A percentile compares a stretch with the other conserved stretches of the same genome.
Evolutionary conservation across 2,329 filamentous ascomycete genomes (phyloP).

Genomic region (Botrytis galanthina): DNA sequence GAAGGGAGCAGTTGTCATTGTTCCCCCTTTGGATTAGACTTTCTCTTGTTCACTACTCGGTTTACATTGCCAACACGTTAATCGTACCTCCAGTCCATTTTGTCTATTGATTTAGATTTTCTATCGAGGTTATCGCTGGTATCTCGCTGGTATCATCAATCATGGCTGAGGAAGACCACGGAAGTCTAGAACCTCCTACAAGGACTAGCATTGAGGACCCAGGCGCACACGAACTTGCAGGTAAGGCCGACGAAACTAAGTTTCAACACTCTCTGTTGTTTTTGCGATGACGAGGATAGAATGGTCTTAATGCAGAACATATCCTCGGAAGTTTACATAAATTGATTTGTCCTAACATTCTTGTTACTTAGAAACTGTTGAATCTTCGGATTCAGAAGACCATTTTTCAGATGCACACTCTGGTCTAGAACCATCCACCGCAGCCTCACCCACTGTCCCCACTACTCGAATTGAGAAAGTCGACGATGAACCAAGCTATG

Average conservation of each 20-base stretch:
- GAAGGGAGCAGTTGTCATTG: constrained; percentile 14
- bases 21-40: not conserved
- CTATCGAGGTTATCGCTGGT: constrained; percentile 7
- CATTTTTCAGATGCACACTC: constrained; percentile 68
- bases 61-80: constrained; percentile 5
- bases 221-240: constrained; percentile 56
- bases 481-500: constrained; percentile 56
- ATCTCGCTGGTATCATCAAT: constrained; percentile 11
- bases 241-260: constrained; percentile 40
- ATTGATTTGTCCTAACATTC: not conserved
- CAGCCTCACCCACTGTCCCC: constrained; percentile 51
- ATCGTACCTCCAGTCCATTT: not conserved
- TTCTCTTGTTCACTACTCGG: constrained; percentile 3
- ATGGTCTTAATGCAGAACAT: not conserved
- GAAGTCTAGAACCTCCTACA: constrained; percentile 44
- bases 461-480: constrained; percentile 58
- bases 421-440: constrained; percentile 43
- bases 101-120: not conserved
- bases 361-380: constrained; percentile 35
- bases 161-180: constrained; percentile 38
- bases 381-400: constrained; percentile 62
- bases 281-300: not conserved
- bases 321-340: not conserved
- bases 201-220: constrained; percentile 50
- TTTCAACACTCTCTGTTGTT: not conserved